These are phyloP conservation scores for Thozetella sp. DNA, from an alignment of 495 filamentous ascomycete genomes.

Conservation along the genomic window DNA sequence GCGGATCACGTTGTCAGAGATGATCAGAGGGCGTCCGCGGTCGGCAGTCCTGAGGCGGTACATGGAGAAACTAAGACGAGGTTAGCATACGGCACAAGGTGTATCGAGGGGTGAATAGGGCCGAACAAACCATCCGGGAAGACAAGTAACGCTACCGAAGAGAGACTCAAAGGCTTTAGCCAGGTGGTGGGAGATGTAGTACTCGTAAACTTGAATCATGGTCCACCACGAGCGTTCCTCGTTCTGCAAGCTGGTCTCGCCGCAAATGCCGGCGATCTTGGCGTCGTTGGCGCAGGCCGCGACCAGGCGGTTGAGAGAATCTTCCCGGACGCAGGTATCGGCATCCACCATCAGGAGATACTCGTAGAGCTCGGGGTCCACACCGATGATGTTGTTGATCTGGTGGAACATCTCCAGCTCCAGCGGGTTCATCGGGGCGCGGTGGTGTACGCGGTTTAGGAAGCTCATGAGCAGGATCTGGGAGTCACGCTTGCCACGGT, in stretches of 20 bases:
- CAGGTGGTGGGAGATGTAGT: conserved; percentile 94
- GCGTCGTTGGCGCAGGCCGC: conserved; percentile 92
- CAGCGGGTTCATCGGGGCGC: conserved; percentile 88
- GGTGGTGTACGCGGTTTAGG: conserved; percentile 96
- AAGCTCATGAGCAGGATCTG: conserved; percentile 86
- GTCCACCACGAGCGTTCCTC: conserved; percentile 96
- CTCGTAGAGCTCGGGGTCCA: conserved; percentile 96
- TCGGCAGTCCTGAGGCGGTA: conserved; percentile 94
- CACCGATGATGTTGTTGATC: conserved; percentile 98
- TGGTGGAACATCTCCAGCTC: conserved; percentile 99
- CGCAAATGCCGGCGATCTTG: conserved; percentile 96
- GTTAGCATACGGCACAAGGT: conserved; percentile 28
- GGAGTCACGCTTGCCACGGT: conserved; percentile 97
- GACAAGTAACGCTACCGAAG: conserved; percentile 94
- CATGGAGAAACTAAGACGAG: conserved; percentile 84
- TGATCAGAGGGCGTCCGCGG: conserved; percentile 88
- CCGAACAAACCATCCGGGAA: conserved; percentile 89
- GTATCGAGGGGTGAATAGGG: neutral
- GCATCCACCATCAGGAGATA: conserved; percentile 98
- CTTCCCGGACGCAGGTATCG: conserved; percentile 92
- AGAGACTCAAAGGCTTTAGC: conserved; percentile 94
- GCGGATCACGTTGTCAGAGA: conserved; percentile 80
- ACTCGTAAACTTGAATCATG: conserved; percentile 99
- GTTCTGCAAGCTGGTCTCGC: conserved; percentile 95
- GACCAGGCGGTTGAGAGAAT: conserved; percentile 89